These are phyloP conservation scores for Cercospora zeae-maydis DNA, from an alignment of 2,329 filamentous ascomycete genomes.

Conservation along the genomic window DNA sequence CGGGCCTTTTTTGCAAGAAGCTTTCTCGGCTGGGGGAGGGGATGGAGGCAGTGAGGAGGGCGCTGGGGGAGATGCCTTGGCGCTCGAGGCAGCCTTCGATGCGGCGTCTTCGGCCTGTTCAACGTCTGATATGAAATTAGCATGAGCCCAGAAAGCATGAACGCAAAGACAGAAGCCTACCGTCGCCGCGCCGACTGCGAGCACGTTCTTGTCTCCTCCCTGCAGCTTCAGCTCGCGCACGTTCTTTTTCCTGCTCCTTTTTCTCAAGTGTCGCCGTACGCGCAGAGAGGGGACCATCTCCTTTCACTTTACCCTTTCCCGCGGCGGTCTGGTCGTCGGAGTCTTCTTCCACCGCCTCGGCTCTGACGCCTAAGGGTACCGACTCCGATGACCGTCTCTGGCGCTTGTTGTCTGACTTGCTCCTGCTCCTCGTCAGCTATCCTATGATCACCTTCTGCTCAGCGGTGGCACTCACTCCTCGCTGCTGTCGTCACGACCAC, in stretches of 20 bases:
- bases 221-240: conserved; percentile 68
- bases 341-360: conserved; percentile 54
- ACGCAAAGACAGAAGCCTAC: conserved; percentile 47
- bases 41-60: conserved; percentile 43
- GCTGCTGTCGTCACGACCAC: conserved; percentile 83
- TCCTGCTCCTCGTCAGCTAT: conserved; percentile 49
- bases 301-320: conserved; percentile 36
- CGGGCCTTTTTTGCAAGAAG: conserved; percentile 60
- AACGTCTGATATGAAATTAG: conserved; percentile 14
- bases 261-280: conserved; percentile 65
- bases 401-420: conserved; percentile 69
- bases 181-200: conserved; percentile 76
- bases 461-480: conserved; percentile 71
- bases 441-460: not conserved
- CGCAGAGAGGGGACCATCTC: conserved; percentile 49
- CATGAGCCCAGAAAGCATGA: not conserved
- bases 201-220: conserved; percentile 78
- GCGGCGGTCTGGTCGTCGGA: conserved; percentile 64
- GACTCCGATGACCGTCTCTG: conserved; percentile 79
- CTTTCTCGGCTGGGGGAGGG: conserved; percentile 41
- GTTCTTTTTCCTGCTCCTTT: conserved; percentile 63
- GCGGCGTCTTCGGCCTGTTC: conserved; percentile 67
- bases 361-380: conserved; percentile 47
- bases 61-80: conserved; percentile 38
- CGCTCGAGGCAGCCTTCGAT: conserved; percentile 44